A percentile compares a stretch with the other conserved stretches of the same genome.
Conservation (phyloP, 192 early-diverging fungal genomes). For the Globomyces pollinis-pini region DNA sequence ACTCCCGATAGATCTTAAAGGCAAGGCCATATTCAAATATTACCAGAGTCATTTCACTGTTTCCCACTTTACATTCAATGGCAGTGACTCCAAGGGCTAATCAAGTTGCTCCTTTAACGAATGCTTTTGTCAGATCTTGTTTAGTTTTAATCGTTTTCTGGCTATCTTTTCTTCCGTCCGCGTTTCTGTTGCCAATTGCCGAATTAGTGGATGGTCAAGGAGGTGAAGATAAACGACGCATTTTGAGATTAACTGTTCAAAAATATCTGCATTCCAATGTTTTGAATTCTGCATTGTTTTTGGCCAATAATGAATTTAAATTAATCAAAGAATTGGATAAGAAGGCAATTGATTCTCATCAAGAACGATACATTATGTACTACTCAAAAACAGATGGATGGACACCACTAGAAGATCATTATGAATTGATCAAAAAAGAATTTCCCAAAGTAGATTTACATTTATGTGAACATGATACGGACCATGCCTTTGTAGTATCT, state of each 20-base stretch:
- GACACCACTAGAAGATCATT: conserved; percentile 59
- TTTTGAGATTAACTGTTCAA: conserved; percentile 7
- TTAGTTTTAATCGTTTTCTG: conserved; percentile 39
- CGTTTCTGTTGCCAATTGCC: conserved; percentile 12
- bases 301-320: conserved; percentile 72
- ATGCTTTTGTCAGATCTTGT: conserved; percentile 18
- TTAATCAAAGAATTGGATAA: conserved; percentile 57
- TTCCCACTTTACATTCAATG: conserved; percentile 75
- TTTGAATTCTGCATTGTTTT: conserved; percentile 48
- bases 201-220: conserved; percentile 18
- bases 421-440: conserved; percentile 51
- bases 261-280: neutral
- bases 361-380: conserved; percentile 67
- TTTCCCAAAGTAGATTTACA: conserved; percentile 29
- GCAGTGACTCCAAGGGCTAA: conserved; percentile 68
- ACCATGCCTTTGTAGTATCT: neutral
- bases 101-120: conserved; percentile 2
- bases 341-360: conserved; percentile 46
- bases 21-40: conserved; percentile 55
- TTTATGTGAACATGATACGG: neutral
- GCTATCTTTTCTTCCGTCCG: conserved; percentile 15
- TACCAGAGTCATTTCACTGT: conserved; percentile 59
- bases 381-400: conserved; percentile 70
- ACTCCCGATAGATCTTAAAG: conserved; percentile 36
- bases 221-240: conserved; percentile 29